Base-by-base conservation (phyloP, 805 yeast genomes). In the Lachancea lanzarotensis region DNA sequence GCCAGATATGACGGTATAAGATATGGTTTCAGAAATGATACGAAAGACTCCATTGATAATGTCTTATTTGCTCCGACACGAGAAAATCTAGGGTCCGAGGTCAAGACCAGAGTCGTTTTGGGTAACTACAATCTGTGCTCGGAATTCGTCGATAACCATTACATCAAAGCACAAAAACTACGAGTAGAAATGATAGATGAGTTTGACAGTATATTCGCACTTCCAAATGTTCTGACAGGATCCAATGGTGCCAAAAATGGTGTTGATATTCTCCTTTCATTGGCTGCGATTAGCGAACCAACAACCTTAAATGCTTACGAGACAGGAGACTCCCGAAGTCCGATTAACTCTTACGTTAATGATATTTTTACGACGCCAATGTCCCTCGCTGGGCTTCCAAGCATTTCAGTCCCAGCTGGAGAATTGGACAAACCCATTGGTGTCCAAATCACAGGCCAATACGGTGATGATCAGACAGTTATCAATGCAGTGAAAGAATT, bases 281-380 rank as follows among this genome's bases (percentile, higher is more conserved):
- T 97, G 3, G 85, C 96, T 0, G 70, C 90, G 1, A 70, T 75
- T 46, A 72, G 70, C 12, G 55, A 56, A 13, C 82, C 91, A 13
- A 84, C 78, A 25, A 70, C 69, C 6, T 55, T 84, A 1, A 65
- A 67, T 1, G 75, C 74, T n/a, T 75, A 70, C 45, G 47, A 52
- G 9, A 47, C 52, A 2, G 53, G 59, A 6, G 68, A 71, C 18
- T 53, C 61, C 6, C 60, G 66, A 9, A 67, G 74, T 35, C 74
- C 83, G 2, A 70, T 83, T 3, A 78, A 78, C 38, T 74, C 82
- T 15, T 89, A 84, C 54, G 70, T 82, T 43, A 85, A 88, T 61
- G 99, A 93, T 63, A 78, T 84, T 0, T 72, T 89, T 45, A 87
- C 96, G 0, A 84, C 89, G 3, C 97, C 98, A 0, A 84, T 93